Evolutionary conservation across 164 flowering plant species (phyloP), one percentile per base, ranked within the genome.

Genomic region (Vitis rupestris): DNA sequence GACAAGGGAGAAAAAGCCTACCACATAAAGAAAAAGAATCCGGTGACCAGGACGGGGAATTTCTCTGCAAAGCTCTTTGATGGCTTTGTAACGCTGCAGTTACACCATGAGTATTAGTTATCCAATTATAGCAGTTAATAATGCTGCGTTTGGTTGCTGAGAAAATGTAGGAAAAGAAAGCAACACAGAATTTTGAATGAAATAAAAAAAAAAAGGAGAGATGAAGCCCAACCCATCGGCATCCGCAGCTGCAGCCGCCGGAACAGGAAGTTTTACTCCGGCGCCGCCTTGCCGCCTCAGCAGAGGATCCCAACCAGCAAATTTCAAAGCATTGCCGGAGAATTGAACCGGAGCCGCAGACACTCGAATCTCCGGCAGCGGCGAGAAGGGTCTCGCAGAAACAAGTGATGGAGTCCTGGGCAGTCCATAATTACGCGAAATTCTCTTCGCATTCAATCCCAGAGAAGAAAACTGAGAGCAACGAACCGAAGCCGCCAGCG

Each of bases 1-100:
- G 44, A 37, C 6, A 6, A 37, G 44, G 0, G 44, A 37, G 2
- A 44, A 44, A 10, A 62, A 14, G 63, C 81, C 72, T 78, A 87
- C 93, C 93, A 89, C 78, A 81, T 65, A 69, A 89, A 87, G 85
- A 87, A 89, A 73, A 85, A 85, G 71, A 83, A 81, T 9, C 93
- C 93, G 13, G 90, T 89, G 60, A 87, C 68, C 47, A 89, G 74
- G 16, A 76, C 84, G 8, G 90, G 87, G 75, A 65, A 81, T 75
- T 64, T 82, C 67, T 80, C 80, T 2, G 63, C 44, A 47, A 82
- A 82, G 70, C 83, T 80, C 80, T 83, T 79, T 1, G 82, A 56
- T 64, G 80, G 75, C 71, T 72, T 75, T 0, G 63, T 60, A 44
- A 74, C 16, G 69, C 90, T 87, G 82, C 75, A 82, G 50, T 49